A percentile compares a stretch with the other conserved stretches of the same genome.
These are phyloP conservation scores for Penicillium brasilianum DNA, from an alignment of 2,329 filamentous ascomycete genomes.

Conservation along the genomic window DNA sequence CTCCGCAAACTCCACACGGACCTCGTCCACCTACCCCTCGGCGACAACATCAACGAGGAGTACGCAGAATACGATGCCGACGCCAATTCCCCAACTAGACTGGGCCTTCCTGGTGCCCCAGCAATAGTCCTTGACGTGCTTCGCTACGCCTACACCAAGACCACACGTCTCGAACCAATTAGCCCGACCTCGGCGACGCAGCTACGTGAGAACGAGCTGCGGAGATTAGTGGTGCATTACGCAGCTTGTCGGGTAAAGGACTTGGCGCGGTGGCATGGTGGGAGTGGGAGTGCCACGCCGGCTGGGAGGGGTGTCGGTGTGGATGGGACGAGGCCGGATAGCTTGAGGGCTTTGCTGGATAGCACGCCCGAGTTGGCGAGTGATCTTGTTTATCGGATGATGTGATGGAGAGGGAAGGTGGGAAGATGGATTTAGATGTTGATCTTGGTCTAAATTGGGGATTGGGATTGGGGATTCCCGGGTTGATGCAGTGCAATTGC, in stretches of 20 bases:
- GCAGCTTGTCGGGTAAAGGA: conserved; percentile 48
- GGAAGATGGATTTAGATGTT: not conserved
- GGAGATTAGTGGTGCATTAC: conserved; percentile 47
- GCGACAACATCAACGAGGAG: conserved; percentile 16
- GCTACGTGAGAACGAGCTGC: conserved; percentile 47
- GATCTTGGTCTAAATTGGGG: not conserved
- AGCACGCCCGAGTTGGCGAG: conserved; percentile 47
- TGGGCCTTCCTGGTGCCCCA: not conserved
- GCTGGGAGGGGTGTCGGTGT: conserved; percentile 20
- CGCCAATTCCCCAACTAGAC: not conserved
- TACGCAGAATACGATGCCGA: not conserved
- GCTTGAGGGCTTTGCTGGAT: conserved; percentile 45
- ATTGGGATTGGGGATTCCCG: conserved; percentile 12
- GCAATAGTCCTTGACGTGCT: conserved; percentile 44
- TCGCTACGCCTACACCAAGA: conserved; percentile 47
- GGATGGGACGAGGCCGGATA: conserved; percentile 29
- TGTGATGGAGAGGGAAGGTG: conserved; percentile 21
- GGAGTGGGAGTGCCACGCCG: conserved; percentile 27
- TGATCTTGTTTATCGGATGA: conserved; percentile 50
- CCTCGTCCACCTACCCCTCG: conserved; percentile 40
- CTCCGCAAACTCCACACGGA: conserved; percentile 48
- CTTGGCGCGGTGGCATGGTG: conserved; percentile 41
- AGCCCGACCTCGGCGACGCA: conserved; percentile 42
- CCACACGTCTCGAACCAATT: conserved; percentile 47
- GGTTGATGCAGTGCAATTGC: not conserved